Evolutionary conservation across 2,329 filamentous ascomycete genomes (phyloP), one percentile per base, ranked within the genome.

Genomic region (Dactylonectria macrodidyma): DNA sequence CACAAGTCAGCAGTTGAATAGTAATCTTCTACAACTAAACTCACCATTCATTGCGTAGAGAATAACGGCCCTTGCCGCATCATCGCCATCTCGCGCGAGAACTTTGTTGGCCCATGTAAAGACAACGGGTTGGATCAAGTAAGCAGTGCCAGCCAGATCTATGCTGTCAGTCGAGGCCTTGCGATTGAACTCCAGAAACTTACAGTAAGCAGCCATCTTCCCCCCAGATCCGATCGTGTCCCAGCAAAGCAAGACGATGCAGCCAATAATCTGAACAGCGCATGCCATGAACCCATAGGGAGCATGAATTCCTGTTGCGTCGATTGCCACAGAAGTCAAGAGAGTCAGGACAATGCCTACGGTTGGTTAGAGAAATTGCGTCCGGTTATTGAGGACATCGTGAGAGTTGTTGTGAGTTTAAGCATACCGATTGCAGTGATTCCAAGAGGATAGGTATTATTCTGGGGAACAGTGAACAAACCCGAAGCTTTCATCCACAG

Each of bases 21-120:
- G 19, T 19, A 19, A 19, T 19, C 19, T 19, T 19, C 19, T 19
- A 19, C 19, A 19, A 19, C 19, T 79, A 14, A 80, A 78, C 2
- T 78, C 77, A 26, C 81, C 79, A 11, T 81, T 83, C 82, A 85
- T 84, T 0, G 77, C 77, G 47, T 80, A 81, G 0, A 85, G 68
- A 0, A 80, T 81, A 3, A 85, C 77, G 11, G 79, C 80, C 11
- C 84, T 74, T 0, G 78, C 69, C 1, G 83, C 82, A 63, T 85
- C 83, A 16, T 85, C 84, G 0, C 73, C 76, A 0, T 67, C 71
- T 11, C 72, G 60, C 1, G 70, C 67, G 1, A 71, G 34, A 5
- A 78, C 76, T 5, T 74, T 74, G 10, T 66, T 75, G 0, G 76
- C 73, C 76, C 76, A 78, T 0, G 75, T 71, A 30, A 75, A 78